Evolutionary conservation across 225 moss, liverwort and hornwort species (phyloP), one percentile per base, ranked within the genome.

Genomic region (Pseudoscleropodium purum): DNA sequence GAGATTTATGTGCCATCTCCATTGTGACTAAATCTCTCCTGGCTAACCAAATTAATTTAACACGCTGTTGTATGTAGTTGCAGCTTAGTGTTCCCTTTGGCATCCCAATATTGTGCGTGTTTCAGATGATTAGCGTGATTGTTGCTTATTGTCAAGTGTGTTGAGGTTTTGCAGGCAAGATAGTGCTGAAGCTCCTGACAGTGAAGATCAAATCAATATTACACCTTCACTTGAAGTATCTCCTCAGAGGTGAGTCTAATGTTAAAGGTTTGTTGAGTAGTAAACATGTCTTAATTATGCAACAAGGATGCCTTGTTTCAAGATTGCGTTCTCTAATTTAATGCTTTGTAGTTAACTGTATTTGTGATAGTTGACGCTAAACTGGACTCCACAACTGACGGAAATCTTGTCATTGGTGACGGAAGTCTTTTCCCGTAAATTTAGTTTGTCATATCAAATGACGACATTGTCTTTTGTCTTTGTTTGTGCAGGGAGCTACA

Each of bases 241-340:
- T 77, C 79, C 92, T 65, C 94, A 95, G 85, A 96, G 96, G 96
- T 96, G 63, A 87, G 91, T 90, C 52, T 31, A 84, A 26, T 75
- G 16, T 30, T 82, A 84, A 82, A 45, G 13, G 27, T 64, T 85
- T 65, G 18, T 66, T 81, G 29, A 80, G 34, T 63, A 63, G 74
- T 43, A 16, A 68, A 90, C 27, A 19, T 59, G 37, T 37, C 45
- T 72, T 10, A 62, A 57, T 34, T 72, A n/a, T 79, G 68, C 13
- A 49, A 31, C 39, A 70, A 34, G 80, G 63, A 19, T 81, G 62
- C 61, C 31, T 52, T 56, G 8, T 54, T 84, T 56, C 31, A 85
- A 57, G 85, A 16, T 72, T 33, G 43, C 41, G 24, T 61, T 62
- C 61, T 72, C 33, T 49, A 85, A 72, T 67, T n/a, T 37, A 31